Evolutionary conservation across 345 rosid genomes (phyloP).

Genomic region (Eucalyptus curtisii): DNA sequence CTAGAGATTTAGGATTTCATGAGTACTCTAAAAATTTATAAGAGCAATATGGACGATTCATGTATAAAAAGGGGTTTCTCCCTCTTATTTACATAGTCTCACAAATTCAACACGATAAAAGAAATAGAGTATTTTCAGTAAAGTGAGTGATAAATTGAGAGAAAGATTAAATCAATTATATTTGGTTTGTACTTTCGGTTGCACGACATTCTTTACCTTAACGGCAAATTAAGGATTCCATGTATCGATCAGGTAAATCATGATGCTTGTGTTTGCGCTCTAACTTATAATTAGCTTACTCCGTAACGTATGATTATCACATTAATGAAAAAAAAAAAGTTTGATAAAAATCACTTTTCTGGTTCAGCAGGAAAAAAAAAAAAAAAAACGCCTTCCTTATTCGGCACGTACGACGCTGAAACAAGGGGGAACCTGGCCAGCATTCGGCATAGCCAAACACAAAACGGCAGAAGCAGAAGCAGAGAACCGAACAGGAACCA

Average conservation of each 20-base stretch:
- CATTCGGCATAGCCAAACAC: neutral
- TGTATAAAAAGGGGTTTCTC: neutral
- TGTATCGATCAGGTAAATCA: neutral
- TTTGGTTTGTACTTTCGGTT: rapidly evolving
- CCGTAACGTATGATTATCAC: neutral
- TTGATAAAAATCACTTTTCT: neutral
- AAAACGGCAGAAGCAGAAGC: neutral
- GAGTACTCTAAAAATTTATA: neutral
- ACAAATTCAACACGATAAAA: neutral
- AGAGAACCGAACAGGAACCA: neutral
- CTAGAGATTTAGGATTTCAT: neutral
- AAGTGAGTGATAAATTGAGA: rapidly evolving
- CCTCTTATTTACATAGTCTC: neutral
- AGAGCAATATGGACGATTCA: rapidly evolving
- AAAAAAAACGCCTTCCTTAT: neutral
- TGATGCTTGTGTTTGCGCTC: neutral
- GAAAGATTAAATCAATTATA: rapidly evolving
- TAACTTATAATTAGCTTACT: neutral
- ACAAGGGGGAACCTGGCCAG: neutral
- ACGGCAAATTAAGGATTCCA: neutral
- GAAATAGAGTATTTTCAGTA: rapidly evolving
- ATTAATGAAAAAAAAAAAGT: neutral
- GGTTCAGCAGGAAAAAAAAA: rapidly evolving
- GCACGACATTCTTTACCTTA: neutral
- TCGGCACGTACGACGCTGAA: neutral